Evolutionary conservation across 108 stramenopile genomes (phyloP).

Genomic region (Poteriospumella lacustris): DNA sequence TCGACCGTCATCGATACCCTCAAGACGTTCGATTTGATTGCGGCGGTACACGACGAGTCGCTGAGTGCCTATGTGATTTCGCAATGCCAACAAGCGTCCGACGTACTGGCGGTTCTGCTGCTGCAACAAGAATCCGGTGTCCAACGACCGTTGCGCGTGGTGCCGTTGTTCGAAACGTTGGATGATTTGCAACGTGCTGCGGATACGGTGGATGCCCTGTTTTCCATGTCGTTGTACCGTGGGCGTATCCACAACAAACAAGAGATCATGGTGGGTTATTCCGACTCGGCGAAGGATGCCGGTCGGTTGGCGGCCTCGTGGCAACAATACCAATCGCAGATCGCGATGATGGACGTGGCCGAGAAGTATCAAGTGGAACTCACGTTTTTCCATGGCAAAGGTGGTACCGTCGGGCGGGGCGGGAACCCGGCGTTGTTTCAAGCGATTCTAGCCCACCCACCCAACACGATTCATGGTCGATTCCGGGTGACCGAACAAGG

Average conservation of each 20-base stretch:
- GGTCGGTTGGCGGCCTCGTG: slow-evolving; percentile 71
- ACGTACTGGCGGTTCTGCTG: slow-evolving; percentile 89
- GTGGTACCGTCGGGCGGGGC: slow-evolving; percentile 92
- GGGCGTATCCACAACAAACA: slow-evolving; percentile 76
- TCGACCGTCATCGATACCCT: slow-evolving; percentile 51
- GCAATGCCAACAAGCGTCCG: slow-evolving; percentile 81
- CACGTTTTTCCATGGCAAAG: slow-evolving; percentile 94
- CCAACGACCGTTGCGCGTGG: slow-evolving; percentile 80
- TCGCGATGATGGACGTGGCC: slow-evolving; percentile 70
- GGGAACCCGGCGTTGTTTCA: slow-evolving; percentile 82
- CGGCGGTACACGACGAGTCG: slow-evolving; percentile 65
- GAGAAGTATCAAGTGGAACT: slow-evolving; percentile 69
- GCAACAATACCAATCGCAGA: slow-evolving; percentile 48
- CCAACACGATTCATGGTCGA: slow-evolving; percentile 86
- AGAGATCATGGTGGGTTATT: slow-evolving; percentile 97
- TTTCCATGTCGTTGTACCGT: slow-evolving; percentile 65
- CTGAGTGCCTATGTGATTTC: slow-evolving; percentile 93
- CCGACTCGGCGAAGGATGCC: slow-evolving; percentile 93
- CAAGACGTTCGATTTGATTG: slow-evolving; percentile 67
- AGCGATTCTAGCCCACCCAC: slow-evolving; percentile 83
- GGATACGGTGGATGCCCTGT: slow-evolving; percentile 61
- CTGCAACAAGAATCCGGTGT: slow-evolving; percentile 68
- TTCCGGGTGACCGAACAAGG: slow-evolving; percentile 98
- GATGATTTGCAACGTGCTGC: slow-evolving; percentile 77
- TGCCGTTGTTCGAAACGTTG: slow-evolving; percentile 92